These are phyloP conservation scores for Auricularia cornea DNA, from an alignment of 768 basidiomycete genomes.

Conservation along the genomic window DNA sequence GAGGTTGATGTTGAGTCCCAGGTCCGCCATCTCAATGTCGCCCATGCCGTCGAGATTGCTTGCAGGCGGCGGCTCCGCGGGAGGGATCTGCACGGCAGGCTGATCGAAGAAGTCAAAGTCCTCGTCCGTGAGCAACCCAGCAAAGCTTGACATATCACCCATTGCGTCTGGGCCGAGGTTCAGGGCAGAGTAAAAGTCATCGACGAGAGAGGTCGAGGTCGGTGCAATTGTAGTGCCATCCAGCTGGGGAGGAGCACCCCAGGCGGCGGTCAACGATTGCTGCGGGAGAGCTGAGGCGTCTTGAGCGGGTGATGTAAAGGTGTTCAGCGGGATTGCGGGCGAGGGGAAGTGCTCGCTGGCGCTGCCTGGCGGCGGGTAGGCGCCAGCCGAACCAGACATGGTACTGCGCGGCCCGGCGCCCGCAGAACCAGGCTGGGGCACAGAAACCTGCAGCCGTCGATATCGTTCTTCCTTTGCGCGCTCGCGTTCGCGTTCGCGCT, in stretches of 20 bases:
- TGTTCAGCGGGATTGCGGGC: not conserved
- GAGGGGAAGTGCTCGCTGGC: not conserved
- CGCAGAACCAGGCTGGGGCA: not conserved
- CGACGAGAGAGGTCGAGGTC: not conserved
- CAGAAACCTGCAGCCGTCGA: not conserved
- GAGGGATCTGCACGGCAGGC: not conserved
- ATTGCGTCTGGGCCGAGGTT: not conserved
- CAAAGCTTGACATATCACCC: not conserved
- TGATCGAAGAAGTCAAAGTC: conserved; percentile 84
- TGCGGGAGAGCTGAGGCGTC: not conserved
- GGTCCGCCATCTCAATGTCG: not conserved
- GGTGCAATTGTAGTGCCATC: not conserved
- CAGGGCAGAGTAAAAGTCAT: not conserved
- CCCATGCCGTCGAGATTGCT: not conserved
- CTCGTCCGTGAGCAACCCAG: conserved; percentile 60
- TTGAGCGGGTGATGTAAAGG: not conserved
- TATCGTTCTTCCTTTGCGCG: conserved; percentile 49
- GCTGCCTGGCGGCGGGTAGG: not conserved
- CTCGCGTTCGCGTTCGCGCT: conserved; percentile 71
- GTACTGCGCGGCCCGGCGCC: conserved; percentile 1
- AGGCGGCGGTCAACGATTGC: not conserved
- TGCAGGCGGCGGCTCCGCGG: not conserved
- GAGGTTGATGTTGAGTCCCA: not conserved
- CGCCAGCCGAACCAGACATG: conserved; percentile 2
- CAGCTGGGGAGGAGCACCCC: not conserved